Conservation (phyloP, 78 protist species). For the Chrysochromulina parva region DNA sequence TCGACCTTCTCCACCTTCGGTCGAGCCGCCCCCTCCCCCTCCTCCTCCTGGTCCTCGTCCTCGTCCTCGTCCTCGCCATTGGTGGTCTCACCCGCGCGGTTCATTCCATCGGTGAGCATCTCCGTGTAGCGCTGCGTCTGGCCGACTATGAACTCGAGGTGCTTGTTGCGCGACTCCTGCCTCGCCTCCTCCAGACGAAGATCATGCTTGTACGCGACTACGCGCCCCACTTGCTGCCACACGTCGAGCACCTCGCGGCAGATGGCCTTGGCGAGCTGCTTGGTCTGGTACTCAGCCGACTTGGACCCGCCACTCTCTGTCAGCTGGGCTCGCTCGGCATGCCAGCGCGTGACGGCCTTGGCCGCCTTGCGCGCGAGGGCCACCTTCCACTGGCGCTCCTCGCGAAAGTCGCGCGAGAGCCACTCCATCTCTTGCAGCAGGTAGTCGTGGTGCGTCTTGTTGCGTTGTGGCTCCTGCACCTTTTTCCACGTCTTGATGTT, state of each 20-base stretch:
- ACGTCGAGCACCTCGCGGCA: background rate
- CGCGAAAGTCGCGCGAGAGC: slow-evolving; percentile 69
- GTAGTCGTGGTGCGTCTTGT: slow-evolving; percentile 78
- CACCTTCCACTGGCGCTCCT: slow-evolving; percentile 55
- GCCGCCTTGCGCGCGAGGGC: background rate
- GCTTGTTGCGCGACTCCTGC: slow-evolving; percentile 48
- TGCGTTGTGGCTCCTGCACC: slow-evolving; percentile 67
- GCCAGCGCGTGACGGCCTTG: background rate
- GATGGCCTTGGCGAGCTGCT: no score
- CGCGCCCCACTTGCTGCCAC: slow-evolving; percentile 40
- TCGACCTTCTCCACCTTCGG: background rate
- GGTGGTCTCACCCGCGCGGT: background rate
- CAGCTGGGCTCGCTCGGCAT: background rate
- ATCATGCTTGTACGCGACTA: slow-evolving; percentile 43
- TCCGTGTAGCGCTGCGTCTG: slow-evolving; percentile 63
- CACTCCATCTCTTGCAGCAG: slow-evolving; percentile 76
- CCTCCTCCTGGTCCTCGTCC: background rate
- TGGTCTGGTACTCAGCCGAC: background rate
- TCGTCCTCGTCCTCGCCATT: background rate
- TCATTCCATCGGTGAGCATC: slow-evolving; percentile 30
- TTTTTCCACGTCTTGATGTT: background rate
- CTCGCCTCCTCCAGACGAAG: background rate
- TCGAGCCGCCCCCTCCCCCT: background rate
- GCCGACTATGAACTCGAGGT: slow-evolving; percentile 75
- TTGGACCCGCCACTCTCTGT: background rate